Evolutionary conservation across 768 basidiomycete genomes (phyloP).

Genomic region (Kwoniella europaea): DNA sequence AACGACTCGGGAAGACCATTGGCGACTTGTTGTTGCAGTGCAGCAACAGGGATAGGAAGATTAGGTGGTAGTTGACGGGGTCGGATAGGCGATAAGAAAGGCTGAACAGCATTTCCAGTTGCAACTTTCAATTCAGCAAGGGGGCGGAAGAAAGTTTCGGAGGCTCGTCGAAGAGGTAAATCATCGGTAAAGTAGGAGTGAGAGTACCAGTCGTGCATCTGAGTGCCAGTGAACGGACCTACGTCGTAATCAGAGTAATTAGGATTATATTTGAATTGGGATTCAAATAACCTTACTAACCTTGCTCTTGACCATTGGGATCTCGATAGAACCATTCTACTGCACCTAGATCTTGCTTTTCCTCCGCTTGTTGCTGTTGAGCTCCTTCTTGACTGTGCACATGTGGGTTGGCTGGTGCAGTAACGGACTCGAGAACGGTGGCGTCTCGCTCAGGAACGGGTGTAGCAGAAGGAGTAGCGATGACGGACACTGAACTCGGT

Average conservation of each 20-base stretch:
- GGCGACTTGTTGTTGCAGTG: constrained; percentile 19
- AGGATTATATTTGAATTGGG: too few relatives aligned
- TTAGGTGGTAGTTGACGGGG: constrained; percentile 62
- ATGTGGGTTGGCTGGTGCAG: constrained; percentile 17
- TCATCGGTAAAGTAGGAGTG: constrained; percentile 85
- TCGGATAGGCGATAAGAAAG: constrained; percentile 60
- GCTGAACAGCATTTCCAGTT: constrained; percentile 55
- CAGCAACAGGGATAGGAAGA: constrained; percentile 53
- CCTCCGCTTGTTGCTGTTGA: constrained; percentile 15
- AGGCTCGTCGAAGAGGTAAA: constrained; percentile 76
- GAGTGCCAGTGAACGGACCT: constrained; percentile 86
- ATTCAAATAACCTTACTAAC: constrained; percentile 60
- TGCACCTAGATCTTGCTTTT: constrained; percentile 38
- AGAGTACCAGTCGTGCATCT: constrained; percentile 95
- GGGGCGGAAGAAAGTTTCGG: constrained; percentile 58
- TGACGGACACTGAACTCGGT: constrained; percentile 40
- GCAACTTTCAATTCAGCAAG: constrained; percentile 56
- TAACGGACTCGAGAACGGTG: constrained; percentile 26
- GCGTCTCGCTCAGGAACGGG: constrained; percentile 55
- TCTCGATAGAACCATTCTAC: constrained; percentile 93
- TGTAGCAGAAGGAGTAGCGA: constrained; percentile 52
- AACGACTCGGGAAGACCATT: constrained; percentile 31
- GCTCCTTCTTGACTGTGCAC: constrained; percentile 3
- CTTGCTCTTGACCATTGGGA: constrained; percentile 88
- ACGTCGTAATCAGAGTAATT: constrained; percentile 1